A percentile compares a stretch with the other conserved stretches of the same genome.
phyloP scores from a whole-genome alignment of 108 stramenopile species.

The Aureococcus anophagefferens region DNA sequence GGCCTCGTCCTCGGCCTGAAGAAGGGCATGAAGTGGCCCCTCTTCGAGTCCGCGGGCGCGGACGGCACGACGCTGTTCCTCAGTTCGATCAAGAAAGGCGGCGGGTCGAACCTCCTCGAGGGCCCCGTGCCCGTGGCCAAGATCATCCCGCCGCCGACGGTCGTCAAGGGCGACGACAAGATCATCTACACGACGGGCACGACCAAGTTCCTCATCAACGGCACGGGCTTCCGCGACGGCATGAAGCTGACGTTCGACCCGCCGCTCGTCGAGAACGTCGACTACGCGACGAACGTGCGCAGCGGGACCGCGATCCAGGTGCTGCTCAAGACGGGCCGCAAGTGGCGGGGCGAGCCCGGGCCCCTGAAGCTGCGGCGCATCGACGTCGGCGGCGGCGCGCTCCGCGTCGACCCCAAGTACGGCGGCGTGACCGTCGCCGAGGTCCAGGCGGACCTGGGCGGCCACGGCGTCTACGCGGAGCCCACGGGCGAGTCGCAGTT shows the following conservation, averaged over 20 bases:
- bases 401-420: neutral
- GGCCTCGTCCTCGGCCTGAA: neutral
- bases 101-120: neutral
- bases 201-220: neutral
- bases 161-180: neutral
- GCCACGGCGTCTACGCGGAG: no score
- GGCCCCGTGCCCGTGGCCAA: neutral
- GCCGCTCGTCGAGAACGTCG: slow-evolving; percentile 5
- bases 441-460: slow-evolving; percentile 26
- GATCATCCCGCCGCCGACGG: neutral
- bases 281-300: neutral
- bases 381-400: slow-evolving; percentile 6
- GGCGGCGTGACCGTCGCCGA: slow-evolving; percentile 14
- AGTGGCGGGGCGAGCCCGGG: slow-evolving; percentile 11
- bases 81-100: neutral
- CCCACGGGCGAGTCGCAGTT: no score
- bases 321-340: neutral
- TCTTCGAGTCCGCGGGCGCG: neutral
- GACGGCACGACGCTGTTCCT: neutral
- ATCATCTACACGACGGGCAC: neutral
- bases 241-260: slow-evolving; percentile 12
- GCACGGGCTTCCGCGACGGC: neutral
- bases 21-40: neutral
- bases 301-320: neutral
- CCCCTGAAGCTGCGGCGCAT: slow-evolving; percentile 8